A percentile compares a stretch with the other conserved stretches of the same genome.
Conservation (phyloP, 2,329 filamentous ascomycete species). For the Diplodia corticola region DNA sequence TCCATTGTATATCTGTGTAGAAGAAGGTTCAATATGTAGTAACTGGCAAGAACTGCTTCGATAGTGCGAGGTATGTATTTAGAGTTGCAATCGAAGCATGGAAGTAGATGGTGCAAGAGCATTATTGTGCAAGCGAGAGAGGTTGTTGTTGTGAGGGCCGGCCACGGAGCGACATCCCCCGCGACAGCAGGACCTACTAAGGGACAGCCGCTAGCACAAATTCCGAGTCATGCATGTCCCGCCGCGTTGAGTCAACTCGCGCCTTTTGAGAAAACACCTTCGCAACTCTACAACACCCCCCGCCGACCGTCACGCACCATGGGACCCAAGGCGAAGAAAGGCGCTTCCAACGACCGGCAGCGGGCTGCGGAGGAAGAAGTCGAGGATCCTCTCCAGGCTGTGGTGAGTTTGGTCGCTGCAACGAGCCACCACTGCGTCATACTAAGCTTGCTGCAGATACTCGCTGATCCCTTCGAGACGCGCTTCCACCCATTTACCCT, state of each 20-base stretch:
- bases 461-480: constrained; percentile 93
- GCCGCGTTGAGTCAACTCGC: constrained; percentile 14
- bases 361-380: constrained; percentile 55
- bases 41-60: neutral
- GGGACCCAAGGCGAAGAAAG: constrained; percentile 52
- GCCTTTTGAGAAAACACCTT: constrained; percentile 9
- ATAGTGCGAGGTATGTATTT: neutral
- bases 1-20: neutral
- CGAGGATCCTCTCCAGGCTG: constrained; percentile 64
- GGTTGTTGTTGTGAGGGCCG: neutral
- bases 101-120: neutral
- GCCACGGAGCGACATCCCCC: neutral
- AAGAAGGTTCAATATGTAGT: neutral
- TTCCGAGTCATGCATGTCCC: constrained; percentile 19
- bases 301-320: constrained; percentile 33
- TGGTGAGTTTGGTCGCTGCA: constrained; percentile 47
- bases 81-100: too few relatives aligned
- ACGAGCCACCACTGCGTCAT: constrained; percentile 21
- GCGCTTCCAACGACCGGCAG: constrained; percentile 33
- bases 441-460: constrained; percentile 57
- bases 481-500: constrained; percentile 87
- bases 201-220: constrained; percentile 12
- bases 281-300: neutral
- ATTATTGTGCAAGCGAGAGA: neutral
- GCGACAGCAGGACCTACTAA: constrained; percentile 4